Percentiles rank a stretch among this genome's conserved stretches.
phyloP scores from a whole-genome alignment of 1,139 yeast genomes.

The Suhomyces maxii region DNA sequence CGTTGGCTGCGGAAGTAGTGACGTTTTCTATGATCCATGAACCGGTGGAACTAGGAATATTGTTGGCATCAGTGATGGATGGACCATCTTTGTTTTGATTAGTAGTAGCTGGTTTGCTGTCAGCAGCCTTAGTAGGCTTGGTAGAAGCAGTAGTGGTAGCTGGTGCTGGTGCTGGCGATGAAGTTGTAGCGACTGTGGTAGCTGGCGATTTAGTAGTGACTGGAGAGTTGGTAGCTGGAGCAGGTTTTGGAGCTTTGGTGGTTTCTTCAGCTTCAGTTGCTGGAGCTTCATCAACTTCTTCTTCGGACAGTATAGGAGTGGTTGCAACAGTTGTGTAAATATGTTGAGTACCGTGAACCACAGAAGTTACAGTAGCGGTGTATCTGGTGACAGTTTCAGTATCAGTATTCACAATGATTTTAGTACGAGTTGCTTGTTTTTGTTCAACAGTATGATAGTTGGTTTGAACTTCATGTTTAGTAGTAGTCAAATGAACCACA shows the following conservation, averaged over 20 bases:
- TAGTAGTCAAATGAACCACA: constrained; percentile 37
- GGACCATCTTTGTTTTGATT: constrained; percentile 25
- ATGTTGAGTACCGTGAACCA: constrained; percentile 41
- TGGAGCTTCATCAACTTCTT: constrained; percentile 5
- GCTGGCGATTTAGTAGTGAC: constrained; percentile 11
- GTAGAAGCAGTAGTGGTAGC: constrained; percentile 1
- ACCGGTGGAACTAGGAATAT: constrained; percentile 36
- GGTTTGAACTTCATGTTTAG: constrained; percentile 37
- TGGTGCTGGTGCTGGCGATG: constrained; percentile 13
- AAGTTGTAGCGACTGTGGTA: constrained; percentile 10
- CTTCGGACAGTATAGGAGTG: constrained; percentile 29
- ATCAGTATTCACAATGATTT: constrained; percentile 30
- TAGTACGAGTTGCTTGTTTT: constrained; percentile 31
- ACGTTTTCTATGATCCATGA: constrained; percentile 42
- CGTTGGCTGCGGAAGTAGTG: constrained; percentile 33
- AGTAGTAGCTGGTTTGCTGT: constrained; percentile 10
- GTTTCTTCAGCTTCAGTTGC: constrained; percentile 11
- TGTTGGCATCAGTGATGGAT: constrained; percentile 29
- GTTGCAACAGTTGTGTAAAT: constrained; percentile 42
- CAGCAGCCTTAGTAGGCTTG: constrained; percentile 7
- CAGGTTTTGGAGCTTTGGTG: constrained; percentile 11
- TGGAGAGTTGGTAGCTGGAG: constrained; percentile 3
- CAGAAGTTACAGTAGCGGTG: constrained; percentile 48
- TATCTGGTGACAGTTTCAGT: constrained; percentile 43
- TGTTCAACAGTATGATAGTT: constrained; percentile 36